Percentiles rank a stretch among this genome's conserved stretches.
Evolutionary conservation across 2,329 filamentous ascomycete species (phyloP).

Genomic region (Camillea tinctor): DNA sequence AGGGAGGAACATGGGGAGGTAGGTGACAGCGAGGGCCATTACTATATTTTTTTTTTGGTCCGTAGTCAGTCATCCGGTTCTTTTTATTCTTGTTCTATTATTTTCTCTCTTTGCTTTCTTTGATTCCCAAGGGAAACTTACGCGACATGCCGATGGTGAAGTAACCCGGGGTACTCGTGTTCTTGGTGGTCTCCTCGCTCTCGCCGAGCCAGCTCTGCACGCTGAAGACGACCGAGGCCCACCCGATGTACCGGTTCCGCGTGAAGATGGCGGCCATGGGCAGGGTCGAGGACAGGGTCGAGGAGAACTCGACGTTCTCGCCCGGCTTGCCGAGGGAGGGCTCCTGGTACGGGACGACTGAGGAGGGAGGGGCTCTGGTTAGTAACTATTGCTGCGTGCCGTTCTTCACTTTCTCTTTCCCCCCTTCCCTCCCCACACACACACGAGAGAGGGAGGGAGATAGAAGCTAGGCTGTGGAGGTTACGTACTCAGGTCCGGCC

Average conservation of each 20-base stretch:
- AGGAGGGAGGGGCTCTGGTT: not conserved
- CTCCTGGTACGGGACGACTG: slow-evolving; percentile 87
- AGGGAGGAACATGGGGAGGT: slow-evolving; percentile 51
- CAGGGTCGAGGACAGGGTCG: slow-evolving; percentile 72
- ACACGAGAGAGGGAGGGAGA: too few relatives aligned
- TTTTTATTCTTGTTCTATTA: not conserved
- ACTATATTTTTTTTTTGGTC: slow-evolving; percentile 39
- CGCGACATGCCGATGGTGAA: slow-evolving; percentile 78
- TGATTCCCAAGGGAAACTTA: slow-evolving; percentile 34
- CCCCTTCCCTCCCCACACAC: too few relatives aligned
- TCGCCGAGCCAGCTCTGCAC: slow-evolving; percentile 77
- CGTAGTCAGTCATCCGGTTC: not conserved
- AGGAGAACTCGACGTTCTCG: slow-evolving; percentile 66
- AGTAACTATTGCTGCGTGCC: not conserved
- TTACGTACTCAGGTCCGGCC: slow-evolving; percentile 67
- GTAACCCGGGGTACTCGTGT: slow-evolving; percentile 63
- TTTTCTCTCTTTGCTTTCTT: not conserved
- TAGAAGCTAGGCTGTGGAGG: slow-evolving; percentile 2
- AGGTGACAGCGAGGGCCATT: slow-evolving; percentile 56
- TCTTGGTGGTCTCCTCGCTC: slow-evolving; percentile 65
- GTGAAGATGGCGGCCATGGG: slow-evolving; percentile 97
- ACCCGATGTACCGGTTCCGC: slow-evolving; percentile 77
- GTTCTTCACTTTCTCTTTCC: not conserved
- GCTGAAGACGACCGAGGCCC: slow-evolving; percentile 72
- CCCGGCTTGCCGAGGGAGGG: slow-evolving; percentile 60